Base-by-base conservation (phyloP, 2,329 filamentous ascomycete genomes). In the Pleomassaria siparia region DNA sequence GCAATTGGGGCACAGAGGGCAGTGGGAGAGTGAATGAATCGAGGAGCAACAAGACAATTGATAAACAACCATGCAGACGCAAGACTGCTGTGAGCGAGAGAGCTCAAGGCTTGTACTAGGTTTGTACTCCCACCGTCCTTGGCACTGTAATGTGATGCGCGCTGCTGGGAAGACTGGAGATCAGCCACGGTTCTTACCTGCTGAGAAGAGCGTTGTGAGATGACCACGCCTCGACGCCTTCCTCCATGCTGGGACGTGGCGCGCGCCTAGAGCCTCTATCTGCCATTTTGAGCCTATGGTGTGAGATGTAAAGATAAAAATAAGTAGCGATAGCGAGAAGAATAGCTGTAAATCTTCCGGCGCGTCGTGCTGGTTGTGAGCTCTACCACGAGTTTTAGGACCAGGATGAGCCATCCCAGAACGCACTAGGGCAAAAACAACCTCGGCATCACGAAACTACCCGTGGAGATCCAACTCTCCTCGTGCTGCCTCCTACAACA, bases 181-280 rank as follows among this genome's bases (percentile, higher is more conserved):
- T 22, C 46, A 58, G 53, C 55, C 46, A 57, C 56, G 40, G 54
- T 48, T 54, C 57, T 58, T 61, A 66, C 66, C 66, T 65, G 56
- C 52, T 54, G 40, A 60, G 58, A 54, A 62, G 62, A 59, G 20
- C 32, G 15, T 16, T 35, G 37, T 20, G 8, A 5, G 3, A 8
- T 13, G 15, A 9, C 59, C 64, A 55, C 50, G 61, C 55, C 54
- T 61, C 54, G 58, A 59, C 53, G 35, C 69, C 66, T 47, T 72
- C 67, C 50, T 73, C 72, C 55, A 64, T 69, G 62, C 66, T 73
- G 53, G 70, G 59, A 46, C 71, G 69, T 46, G 69, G 67, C 58
- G 67, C 61, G 50, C 71, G 70, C 63, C 72, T 74, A 18, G 62
- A 59, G 21, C 69, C 62, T 15, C 64, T 56, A 39, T 67, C 64